phyloP scores from a whole-genome alignment of 257 asterid species.

The Prunella vulgaris region DNA sequence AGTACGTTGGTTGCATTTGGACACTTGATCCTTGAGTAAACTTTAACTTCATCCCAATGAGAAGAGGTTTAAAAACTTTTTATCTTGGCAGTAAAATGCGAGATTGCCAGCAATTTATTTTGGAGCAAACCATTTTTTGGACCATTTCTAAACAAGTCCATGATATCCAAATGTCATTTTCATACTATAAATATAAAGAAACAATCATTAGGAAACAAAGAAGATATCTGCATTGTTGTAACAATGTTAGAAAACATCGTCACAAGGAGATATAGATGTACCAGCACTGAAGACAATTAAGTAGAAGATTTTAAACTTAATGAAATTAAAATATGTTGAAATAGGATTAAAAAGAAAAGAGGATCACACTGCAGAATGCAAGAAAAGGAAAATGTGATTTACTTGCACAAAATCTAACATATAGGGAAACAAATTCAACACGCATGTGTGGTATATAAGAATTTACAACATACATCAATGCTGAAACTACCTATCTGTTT shows the following conservation, averaged over 20 bases:
- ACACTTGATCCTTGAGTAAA: too few species aligned
- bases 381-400: not conserved
- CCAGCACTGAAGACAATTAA: not conserved
- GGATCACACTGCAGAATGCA: not conserved
- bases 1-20: too few species aligned
- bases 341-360: too few species aligned
- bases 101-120: not conserved
- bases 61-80: too few species aligned
- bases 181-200: not conserved
- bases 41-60: too few species aligned
- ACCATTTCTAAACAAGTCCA: not conserved
- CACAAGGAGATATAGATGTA: not conserved
- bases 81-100: not conserved
- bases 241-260: not conserved
- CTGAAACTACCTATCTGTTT: not conserved
- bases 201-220: not conserved
- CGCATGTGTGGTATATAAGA: not conserved
- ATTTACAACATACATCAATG: not conserved
- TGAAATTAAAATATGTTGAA: too few species aligned
- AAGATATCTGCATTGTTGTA: not conserved
- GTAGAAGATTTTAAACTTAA: too few species aligned
- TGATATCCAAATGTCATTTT: not conserved
- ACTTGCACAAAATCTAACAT: not conserved
- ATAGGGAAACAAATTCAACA: not conserved
- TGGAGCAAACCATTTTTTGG: not conserved